Conservation (phyloP, 306 rosid species). For the Lathyrus tuberosus region DNA sequence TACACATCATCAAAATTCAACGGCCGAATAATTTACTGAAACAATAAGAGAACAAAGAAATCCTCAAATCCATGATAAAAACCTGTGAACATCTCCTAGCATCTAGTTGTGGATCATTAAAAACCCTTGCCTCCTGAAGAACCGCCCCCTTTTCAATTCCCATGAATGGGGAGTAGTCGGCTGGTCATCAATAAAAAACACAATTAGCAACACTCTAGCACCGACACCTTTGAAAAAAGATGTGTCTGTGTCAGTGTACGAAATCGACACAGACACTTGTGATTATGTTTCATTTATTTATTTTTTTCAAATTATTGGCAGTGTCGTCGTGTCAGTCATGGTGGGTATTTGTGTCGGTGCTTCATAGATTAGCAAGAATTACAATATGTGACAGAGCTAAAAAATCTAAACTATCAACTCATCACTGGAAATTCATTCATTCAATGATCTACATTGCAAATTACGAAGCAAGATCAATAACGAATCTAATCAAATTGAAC, state of each 20-base stretch:
- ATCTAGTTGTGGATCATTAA: constrained; percentile 96
- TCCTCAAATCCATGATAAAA: constrained; percentile 32
- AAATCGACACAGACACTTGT: too few relatives aligned
- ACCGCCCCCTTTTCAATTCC: constrained; percentile 98
- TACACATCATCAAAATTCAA: constrained; percentile 35
- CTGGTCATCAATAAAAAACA: constrained; percentile 51
- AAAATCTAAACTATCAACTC: constrained; percentile 48
- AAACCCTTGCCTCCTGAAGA: constrained; percentile 98
- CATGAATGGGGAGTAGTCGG: constrained; percentile 85
- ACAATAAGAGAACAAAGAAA: constrained; percentile 25
- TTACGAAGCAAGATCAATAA: constrained; percentile 28
- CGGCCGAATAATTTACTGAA: constrained; percentile 26
- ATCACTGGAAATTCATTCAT: constrained; percentile 24
- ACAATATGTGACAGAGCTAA: constrained; percentile 9
- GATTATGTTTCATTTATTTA: too few relatives aligned
- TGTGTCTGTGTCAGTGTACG: too few relatives aligned
- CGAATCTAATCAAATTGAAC: constrained; percentile 42
- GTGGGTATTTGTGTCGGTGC: too few relatives aligned
- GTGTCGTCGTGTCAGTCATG: too few relatives aligned
- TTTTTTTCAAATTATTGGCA: too few relatives aligned
- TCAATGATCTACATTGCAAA: constrained; percentile 51
- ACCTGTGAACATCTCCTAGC: constrained; percentile 99
- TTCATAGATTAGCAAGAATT: not conserved
- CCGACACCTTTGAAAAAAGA: too few relatives aligned
- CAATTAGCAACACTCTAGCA: constrained; percentile 30